phyloP scores from a whole-genome alignment of 495 filamentous ascomycete genomes.

The Podospora bellae-mahoneyi region DNA sequence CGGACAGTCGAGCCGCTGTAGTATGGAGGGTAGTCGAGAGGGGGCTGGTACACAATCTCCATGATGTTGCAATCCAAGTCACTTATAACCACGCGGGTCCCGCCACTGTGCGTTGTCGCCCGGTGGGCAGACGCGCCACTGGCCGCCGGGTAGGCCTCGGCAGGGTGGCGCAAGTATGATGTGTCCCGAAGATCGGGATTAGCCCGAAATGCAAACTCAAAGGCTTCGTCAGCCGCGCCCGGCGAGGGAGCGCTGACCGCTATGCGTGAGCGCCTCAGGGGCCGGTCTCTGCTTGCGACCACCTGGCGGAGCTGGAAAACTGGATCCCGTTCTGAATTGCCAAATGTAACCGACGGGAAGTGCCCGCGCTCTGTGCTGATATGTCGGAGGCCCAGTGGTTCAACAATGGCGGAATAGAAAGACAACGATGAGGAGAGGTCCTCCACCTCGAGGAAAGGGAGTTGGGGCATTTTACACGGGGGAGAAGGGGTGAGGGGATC shows the following conservation, averaged over 20 bases:
- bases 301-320: constrained; percentile 43
- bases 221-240: constrained; percentile 43
- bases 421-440: constrained; percentile 75
- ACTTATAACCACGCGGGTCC: constrained; percentile 35
- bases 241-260: constrained; percentile 41
- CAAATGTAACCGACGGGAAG: constrained; percentile 34
- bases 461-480: constrained; percentile 12
- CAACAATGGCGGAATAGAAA: constrained; percentile 73
- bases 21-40: constrained; percentile 29
- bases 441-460: constrained; percentile 57
- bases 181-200: constrained; percentile 32
- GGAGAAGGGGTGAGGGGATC: constrained; percentile 16
- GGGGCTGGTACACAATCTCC: constrained; percentile 43
- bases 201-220: constrained; percentile 40
- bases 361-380: constrained; percentile 44
- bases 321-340: constrained; percentile 25
- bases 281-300: constrained; percentile 24
- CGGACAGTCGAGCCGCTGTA: constrained; percentile 36
- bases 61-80: constrained; percentile 55
- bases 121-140: constrained; percentile 24
- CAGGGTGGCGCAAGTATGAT: constrained; percentile 21
- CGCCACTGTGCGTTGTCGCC: constrained; percentile 23
- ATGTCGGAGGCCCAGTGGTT: constrained; percentile 72
- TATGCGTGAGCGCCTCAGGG: constrained; percentile 36
- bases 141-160: constrained; percentile 17